phyloP scores from a whole-genome alignment of 176 grass and related monocot species.

The Saccharum spontaneum region DNA sequence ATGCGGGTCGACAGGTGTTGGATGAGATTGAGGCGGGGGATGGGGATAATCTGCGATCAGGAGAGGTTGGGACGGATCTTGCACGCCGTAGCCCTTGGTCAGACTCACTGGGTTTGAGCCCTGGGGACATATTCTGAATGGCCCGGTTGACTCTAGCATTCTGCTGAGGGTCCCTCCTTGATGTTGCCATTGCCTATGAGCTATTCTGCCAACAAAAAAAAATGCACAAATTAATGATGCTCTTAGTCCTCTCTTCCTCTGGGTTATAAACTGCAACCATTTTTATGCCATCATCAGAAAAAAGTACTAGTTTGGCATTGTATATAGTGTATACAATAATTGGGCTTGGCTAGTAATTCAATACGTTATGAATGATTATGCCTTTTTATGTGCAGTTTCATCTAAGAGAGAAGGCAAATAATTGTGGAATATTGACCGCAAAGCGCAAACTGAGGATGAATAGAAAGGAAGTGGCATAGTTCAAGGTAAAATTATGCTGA shows the following conservation, averaged over 20 bases:
- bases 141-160: slow-evolving; percentile 12
- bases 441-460: not conserved
- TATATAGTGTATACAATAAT: not conserved
- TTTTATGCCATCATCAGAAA: not conserved
- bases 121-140: not conserved
- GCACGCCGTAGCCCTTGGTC: slow-evolving; percentile 22
- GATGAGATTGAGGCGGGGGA: slow-evolving; percentile 19
- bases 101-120: not conserved
- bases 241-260: not conserved
- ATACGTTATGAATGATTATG: not conserved
- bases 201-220: not conserved
- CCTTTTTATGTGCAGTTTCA: not conserved
- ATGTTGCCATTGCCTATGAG: slow-evolving; percentile 32
- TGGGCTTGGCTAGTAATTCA: slow-evolving; percentile 3
- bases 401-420: not conserved
- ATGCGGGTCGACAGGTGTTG: not conserved
- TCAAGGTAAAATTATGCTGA: not conserved
- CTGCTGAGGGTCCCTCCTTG: slow-evolving; percentile 27
- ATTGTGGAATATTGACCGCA: not conserved
- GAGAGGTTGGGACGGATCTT: slow-evolving; percentile 41
- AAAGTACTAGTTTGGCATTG: not conserved
- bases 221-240: not conserved
- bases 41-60: slow-evolving; percentile 21
- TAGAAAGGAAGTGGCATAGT: not conserved
- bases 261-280: not conserved